phyloP scores from a whole-genome alignment of 2,329 filamentous ascomycete species.

The Penicillium polonicum region DNA sequence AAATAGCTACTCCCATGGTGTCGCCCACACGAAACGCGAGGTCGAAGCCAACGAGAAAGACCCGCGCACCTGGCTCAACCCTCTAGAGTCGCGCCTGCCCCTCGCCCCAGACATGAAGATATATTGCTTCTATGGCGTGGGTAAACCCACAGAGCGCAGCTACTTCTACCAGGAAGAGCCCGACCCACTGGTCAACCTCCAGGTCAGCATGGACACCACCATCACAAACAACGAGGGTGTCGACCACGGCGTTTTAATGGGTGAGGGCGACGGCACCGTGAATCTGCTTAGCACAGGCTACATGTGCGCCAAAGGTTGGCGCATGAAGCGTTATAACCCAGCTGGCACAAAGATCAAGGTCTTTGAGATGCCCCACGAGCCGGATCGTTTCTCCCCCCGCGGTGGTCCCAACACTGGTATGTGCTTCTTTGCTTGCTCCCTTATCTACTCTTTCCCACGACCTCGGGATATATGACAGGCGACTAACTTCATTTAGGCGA shows the following conservation, averaged over 20 bases:
- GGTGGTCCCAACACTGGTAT: constrained; percentile 64
- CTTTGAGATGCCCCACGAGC: constrained; percentile 95
- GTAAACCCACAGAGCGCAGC: constrained; percentile 86
- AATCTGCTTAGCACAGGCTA: constrained; percentile 89
- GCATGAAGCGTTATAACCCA: constrained; percentile 89
- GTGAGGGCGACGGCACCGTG: constrained; percentile 94
- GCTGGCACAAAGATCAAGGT: constrained; percentile 76
- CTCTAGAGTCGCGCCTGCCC: constrained; percentile 85
- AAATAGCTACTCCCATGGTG: constrained; percentile 78
- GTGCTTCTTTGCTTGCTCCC: constrained; percentile 37
- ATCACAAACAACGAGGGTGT: constrained; percentile 47
- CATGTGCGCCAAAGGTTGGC: constrained; percentile 96
- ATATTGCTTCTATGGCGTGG: constrained; percentile 94
- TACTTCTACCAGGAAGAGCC: constrained; percentile 84
- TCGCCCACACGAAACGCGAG: constrained; percentile 75
- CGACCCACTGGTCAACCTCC: constrained; percentile 59
- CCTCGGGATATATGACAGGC: background rate
- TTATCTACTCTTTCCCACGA: background rate
- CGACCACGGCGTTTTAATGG: constrained; percentile 91
- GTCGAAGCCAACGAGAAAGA: constrained; percentile 80
- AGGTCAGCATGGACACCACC: constrained; percentile 54
- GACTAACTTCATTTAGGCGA: constrained; percentile 56
- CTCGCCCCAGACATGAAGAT: constrained; percentile 87
- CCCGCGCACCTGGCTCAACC: constrained; percentile 87
- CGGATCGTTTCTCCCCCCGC: constrained; percentile 83